Evolutionary conservation across 2,329 filamentous ascomycete genomes (phyloP).

Genomic region (Penicillium olsonii): DNA sequence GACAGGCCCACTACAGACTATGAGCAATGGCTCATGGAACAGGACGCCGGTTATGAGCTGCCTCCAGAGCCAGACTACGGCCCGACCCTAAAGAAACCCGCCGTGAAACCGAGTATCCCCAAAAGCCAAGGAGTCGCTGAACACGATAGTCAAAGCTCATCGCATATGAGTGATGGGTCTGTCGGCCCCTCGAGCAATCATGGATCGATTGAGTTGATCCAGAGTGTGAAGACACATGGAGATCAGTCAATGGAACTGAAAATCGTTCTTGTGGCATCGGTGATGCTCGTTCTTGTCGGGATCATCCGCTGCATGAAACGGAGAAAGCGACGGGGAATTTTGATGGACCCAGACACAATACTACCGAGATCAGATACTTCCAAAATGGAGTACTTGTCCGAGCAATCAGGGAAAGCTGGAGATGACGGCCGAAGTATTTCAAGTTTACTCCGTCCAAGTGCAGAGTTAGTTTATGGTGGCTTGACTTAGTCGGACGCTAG

Average conservation of each 20-base stretch:
- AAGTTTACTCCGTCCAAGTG: neutral
- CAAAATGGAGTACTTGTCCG: too few species aligned
- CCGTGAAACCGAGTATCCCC: neutral
- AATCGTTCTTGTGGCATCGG: neutral
- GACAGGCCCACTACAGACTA: constrained; percentile 2
- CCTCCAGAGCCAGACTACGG: neutral
- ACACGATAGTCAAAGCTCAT: neutral
- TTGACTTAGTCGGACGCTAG: neutral
- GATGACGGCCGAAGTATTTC: neutral
- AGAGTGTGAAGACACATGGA: too few species aligned
- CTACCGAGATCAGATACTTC: too few species aligned
- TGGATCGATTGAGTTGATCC: neutral
- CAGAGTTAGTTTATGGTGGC: neutral
- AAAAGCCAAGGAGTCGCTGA: neutral
- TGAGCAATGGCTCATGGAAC: neutral
- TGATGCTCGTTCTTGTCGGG: neutral
- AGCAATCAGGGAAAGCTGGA: neutral
- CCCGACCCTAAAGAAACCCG: neutral
- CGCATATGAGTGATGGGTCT: neutral
- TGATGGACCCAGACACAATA: too few species aligned
- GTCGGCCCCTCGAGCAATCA: neutral
- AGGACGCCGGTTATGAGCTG: neutral
- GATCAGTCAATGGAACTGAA: neutral
- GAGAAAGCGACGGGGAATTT: too few species aligned
- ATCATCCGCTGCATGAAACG: too few species aligned